Percentiles rank a stretch among this genome's conserved stretches.
Evolutionary conservation across 345 rosid species (phyloP).

Genomic region (Boechera retrofracta): DNA sequence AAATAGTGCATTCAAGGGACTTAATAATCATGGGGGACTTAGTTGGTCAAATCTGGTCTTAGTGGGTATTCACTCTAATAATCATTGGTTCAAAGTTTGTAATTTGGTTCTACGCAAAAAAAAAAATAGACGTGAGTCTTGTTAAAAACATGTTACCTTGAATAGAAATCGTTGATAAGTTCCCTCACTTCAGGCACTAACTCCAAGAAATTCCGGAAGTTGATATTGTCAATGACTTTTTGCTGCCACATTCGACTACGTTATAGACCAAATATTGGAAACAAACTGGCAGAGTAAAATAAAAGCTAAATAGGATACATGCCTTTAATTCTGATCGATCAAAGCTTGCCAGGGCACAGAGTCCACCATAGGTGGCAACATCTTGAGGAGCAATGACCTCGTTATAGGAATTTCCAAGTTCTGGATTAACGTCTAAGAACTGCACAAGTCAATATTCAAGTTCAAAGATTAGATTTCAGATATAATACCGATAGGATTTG

Average conservation of each 20-base stretch:
- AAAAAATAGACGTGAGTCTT: not conserved
- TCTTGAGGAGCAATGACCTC: constrained; percentile 99
- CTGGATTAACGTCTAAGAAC: constrained; percentile 96
- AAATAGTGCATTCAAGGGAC: constrained; percentile 7
- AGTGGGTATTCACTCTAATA: constrained; percentile 5
- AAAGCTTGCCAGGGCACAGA: constrained; percentile 97
- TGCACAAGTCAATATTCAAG: constrained; percentile 44
- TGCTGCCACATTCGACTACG: constrained; percentile 56
- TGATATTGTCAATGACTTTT: constrained; percentile 92
- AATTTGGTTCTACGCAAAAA: not conserved
- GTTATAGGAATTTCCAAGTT: constrained; percentile 78
- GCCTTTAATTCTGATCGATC: constrained; percentile 96
- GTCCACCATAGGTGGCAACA: constrained; percentile 98
- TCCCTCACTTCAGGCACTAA: constrained; percentile 98
- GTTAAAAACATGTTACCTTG: constrained; percentile 60
- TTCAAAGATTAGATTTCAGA: constrained; percentile 18
- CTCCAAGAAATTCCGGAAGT: constrained; percentile 95
- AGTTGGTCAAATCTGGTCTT: not conserved
- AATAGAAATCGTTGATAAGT: constrained; percentile 92
- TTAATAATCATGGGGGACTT: not conserved
- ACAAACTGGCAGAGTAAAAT: not conserved
- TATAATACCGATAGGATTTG: not conserved
- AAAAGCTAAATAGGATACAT: constrained; percentile 28
- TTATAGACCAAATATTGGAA: constrained; percentile 20
- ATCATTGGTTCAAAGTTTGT: not conserved